Percentiles rank a stretch among this genome's conserved stretches.
Conservation (phyloP, 1,284 basidiomycete species). For the Puccinia brachypodii region DNA sequence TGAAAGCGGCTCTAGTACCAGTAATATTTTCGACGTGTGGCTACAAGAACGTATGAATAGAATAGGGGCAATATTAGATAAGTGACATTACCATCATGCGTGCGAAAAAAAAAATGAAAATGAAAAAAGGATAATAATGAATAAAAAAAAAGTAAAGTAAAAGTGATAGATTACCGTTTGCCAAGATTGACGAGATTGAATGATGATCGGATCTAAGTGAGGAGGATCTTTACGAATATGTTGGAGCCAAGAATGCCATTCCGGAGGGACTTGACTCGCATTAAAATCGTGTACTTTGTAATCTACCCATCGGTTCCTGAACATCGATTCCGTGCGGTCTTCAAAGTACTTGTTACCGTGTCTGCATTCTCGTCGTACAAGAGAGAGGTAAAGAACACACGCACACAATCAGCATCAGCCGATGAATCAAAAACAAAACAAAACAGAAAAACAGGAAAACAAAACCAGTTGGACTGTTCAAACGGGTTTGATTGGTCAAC, state of each 20-base stretch:
- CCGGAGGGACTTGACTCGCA: conserved; percentile 82
- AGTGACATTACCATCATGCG: too few species aligned
- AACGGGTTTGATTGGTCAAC: background rate
- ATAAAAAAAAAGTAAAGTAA: background rate
- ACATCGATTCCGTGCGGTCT: conserved; percentile 76
- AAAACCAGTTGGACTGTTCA: too few species aligned
- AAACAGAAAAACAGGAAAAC: background rate
- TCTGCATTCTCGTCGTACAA: conserved; percentile 58
- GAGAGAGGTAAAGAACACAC: background rate
- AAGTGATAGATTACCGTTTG: conserved; percentile 66
- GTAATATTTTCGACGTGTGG: conserved; percentile 82
- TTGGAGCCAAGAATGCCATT: conserved; percentile 93
- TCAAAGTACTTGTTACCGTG: conserved; percentile 90
- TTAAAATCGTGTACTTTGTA: conserved; percentile 83
- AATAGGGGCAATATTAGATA: background rate
- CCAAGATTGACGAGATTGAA: conserved; percentile 73
- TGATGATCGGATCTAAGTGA: conserved; percentile 69
- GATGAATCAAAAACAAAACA: too few species aligned
- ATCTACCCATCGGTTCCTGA: conserved; percentile 91
- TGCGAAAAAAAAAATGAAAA: conserved; percentile 31
- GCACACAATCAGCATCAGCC: background rate
- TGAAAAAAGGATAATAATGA: background rate
- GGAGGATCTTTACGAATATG: conserved; percentile 83
- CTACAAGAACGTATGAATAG: conserved; percentile 58
- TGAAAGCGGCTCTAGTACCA: conserved; percentile 83